Evolutionary conservation across 495 filamentous ascomycete genomes (phyloP).

Genomic region (Cairneyella variabilis): DNA sequence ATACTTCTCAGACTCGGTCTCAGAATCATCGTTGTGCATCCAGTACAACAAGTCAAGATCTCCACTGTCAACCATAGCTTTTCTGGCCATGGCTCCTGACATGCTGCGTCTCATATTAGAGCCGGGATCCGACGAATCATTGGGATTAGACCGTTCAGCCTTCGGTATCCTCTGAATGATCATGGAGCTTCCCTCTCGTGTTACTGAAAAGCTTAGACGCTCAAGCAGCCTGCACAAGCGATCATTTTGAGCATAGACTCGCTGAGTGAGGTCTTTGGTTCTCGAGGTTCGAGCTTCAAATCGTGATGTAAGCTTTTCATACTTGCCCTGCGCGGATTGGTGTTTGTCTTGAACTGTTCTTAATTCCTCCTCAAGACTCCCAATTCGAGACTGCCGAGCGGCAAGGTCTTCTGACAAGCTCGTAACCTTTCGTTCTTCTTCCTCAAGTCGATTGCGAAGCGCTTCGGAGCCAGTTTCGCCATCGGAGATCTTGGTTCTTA

Average conservation of each 20-base stretch:
- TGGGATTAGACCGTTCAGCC: constrained; percentile 49
- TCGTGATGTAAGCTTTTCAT: constrained; percentile 44
- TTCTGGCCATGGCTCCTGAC: constrained; percentile 27
- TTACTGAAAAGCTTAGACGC: constrained; percentile 75
- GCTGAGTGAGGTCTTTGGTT: constrained; percentile 77
- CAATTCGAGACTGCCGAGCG: constrained; percentile 60
- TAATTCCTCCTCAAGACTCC: constrained; percentile 63
- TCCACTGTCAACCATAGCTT: constrained; percentile 38
- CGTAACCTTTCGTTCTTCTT: constrained; percentile 62
- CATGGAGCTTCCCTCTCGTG: constrained; percentile 69
- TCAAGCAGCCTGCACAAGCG: constrained; percentile 75
- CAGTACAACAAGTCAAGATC: constrained; percentile 72
- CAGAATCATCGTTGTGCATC: constrained; percentile 64
- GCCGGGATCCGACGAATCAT: constrained; percentile 58
- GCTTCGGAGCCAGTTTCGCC: constrained; percentile 78
- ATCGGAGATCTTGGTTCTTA: constrained; percentile 66
- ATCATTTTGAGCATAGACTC: constrained; percentile 73
- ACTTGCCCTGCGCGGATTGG: constrained; percentile 43
- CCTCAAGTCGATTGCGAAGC: constrained; percentile 63
- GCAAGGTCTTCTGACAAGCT: constrained; percentile 61
- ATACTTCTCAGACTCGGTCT: constrained; percentile 68
- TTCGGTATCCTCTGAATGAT: constrained; percentile 72
- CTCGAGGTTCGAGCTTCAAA: constrained; percentile 61
- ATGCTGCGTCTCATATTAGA: constrained; percentile 53
- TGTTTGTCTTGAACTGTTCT: constrained; percentile 55